Evolutionary conservation across 1,139 yeast genomes (phyloP).

Genomic region (Blastobotrys illinoisensis): DNA sequence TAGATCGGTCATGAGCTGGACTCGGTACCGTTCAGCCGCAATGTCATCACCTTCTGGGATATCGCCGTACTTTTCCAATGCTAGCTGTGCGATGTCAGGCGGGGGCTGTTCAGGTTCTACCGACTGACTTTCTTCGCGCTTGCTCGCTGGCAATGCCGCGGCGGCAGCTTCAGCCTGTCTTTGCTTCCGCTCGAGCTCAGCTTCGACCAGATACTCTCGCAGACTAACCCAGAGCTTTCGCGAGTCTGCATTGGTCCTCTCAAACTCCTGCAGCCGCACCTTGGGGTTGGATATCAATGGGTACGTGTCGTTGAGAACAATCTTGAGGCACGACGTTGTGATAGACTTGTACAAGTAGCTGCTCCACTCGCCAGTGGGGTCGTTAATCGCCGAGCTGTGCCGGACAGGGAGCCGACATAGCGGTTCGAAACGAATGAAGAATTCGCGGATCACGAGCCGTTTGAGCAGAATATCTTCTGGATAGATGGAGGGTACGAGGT

Average conservation of each 20-base stretch:
- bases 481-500: slow-evolving; percentile 19
- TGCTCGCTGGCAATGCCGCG: not conserved
- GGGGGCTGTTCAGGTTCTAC: slow-evolving; percentile 1
- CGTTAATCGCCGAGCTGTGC: slow-evolving; percentile 31
- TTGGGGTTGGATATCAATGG: slow-evolving; percentile 24
- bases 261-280: slow-evolving; percentile 27
- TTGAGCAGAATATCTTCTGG: slow-evolving; percentile 26
- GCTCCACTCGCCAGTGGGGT: slow-evolving; percentile 34
- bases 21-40: slow-evolving; percentile 14
- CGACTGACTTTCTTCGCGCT: not conserved
- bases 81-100: slow-evolving; percentile 3
- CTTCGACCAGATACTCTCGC: slow-evolving; percentile 22
- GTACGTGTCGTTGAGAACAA: slow-evolving; percentile 30
- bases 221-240: slow-evolving; percentile 29
- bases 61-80: slow-evolving; percentile 5
- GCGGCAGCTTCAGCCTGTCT: not conserved
- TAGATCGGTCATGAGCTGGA: slow-evolving; percentile 24
- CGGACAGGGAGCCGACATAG: slow-evolving; percentile 33
- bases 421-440: slow-evolving; percentile 26
- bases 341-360: slow-evolving; percentile 34
- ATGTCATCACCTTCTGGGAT: slow-evolving; percentile 4
- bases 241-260: slow-evolving; percentile 29
- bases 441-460: slow-evolving; percentile 26
- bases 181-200: slow-evolving; percentile 9
- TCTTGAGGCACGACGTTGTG: slow-evolving; percentile 27